phyloP scores from a whole-genome alignment of 345 rosid species.

The Eucalyptus marginata region DNA sequence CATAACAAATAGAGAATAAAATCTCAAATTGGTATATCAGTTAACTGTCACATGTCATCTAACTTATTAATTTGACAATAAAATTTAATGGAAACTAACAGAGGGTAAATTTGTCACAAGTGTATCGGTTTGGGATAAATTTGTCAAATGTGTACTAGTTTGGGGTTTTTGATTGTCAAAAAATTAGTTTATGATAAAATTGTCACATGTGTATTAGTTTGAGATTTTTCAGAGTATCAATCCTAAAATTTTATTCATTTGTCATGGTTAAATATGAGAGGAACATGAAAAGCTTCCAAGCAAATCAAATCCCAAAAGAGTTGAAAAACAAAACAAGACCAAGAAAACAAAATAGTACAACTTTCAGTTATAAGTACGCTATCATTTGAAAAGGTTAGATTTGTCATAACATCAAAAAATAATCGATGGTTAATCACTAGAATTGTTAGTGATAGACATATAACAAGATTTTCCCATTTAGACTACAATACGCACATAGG shows the following conservation, averaged over 20 bases:
- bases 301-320: not conserved
- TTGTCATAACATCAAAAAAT: no score
- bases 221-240: fast-evolving
- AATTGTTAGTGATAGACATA: no score
- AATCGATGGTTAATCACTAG: no score
- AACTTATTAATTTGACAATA: fast-evolving
- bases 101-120: fast-evolving
- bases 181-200: no score
- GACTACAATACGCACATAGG: no score
- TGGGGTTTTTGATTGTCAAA: fast-evolving
- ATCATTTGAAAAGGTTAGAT: no score
- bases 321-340: not conserved
- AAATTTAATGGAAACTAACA: no score
- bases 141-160: fast-evolving
- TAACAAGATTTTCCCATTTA: no score
- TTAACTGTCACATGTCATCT: fast-evolving
- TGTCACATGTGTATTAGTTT: fast-evolving
- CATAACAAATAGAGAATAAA: no score
- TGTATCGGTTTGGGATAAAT: fast-evolving
- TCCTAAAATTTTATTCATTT: no score
- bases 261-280: not conserved
- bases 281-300: not conserved
- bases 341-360: not conserved
- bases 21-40: fast-evolving
- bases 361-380: no score